Evolutionary conservation across 2,329 filamentous ascomycete genomes (phyloP), one percentile per base, ranked within the genome.

Genomic region (Onygena corvina): DNA sequence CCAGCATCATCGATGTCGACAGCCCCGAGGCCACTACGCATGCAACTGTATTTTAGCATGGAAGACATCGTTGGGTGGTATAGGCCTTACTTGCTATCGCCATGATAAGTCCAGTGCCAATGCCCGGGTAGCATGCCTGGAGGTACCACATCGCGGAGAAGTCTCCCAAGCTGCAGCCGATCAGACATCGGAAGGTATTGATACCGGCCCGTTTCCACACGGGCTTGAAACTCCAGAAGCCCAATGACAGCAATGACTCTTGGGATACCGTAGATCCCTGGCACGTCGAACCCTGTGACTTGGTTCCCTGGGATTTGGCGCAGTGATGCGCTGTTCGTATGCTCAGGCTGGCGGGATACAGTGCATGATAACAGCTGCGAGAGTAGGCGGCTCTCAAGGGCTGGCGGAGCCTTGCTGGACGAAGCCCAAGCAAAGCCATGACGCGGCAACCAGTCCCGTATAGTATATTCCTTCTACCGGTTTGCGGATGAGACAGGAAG

Each of bases 81-180:
- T 25, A 47, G 31, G 11, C 59, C 59, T 44, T 60, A 76, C 73
- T 77, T 1, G 76, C 74, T 8, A 72, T 61, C 0, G 62, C 69
- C 75, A 79, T 78, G 9, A 75, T 73, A 1, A 64, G 53, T 0
- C 65, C 64, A 61, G 75, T 69, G 0, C 72, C 71, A 3, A 76
- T 57, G 2, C 68, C 69, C 0, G 73, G 66, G 46, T 67, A 68
- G 35, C 67, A 69, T 0, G 70, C 61, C 51, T 78, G 75, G 0
- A 79, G 64, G 27, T 70, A 66, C 75, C 76, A 79, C 65, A 79
- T 69, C 0, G 73, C 67, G 1, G 73, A 69, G 52, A 78, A 78
- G 57, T 79, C 76, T n/a, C 76, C 76, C 0, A 64, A 35, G 0
- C 75, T 77, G 54, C 76, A 79, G 5, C 76, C 75, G 1, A 74